These are phyloP conservation scores for Malus sylvestris DNA, from an alignment of 306 rosid genomes.

Conservation along the genomic window DNA sequence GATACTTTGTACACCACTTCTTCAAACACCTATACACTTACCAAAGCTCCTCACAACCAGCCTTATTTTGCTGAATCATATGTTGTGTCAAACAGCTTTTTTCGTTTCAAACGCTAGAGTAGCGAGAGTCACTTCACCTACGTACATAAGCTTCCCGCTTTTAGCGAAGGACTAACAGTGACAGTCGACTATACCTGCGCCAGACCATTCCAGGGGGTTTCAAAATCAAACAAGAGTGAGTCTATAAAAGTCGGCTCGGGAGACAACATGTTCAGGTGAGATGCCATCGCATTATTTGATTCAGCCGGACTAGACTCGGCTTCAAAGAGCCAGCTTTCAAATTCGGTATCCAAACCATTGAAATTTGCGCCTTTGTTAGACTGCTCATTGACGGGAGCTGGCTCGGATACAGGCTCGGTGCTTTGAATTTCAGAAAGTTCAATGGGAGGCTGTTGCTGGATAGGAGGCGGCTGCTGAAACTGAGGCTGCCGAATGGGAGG, in stretches of 20 bases:
- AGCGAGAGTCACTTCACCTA: not conserved
- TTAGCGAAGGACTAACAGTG: conserved; percentile 10
- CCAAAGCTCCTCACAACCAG: not conserved
- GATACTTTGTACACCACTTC: conserved; percentile 14
- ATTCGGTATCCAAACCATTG: not conserved
- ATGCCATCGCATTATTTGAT: conserved; percentile 28
- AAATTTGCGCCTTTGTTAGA: conserved; percentile 9
- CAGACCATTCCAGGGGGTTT: conserved; percentile 31
- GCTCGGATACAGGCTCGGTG: conserved; percentile 18
- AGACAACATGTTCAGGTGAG: conserved; percentile 31
- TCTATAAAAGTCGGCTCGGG: conserved; percentile 33
- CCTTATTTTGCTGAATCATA: not conserved
- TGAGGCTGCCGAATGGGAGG: not conserved
- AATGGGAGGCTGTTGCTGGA: not conserved
- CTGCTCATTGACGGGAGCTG: conserved; percentile 19
- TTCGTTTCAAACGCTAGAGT: not conserved
- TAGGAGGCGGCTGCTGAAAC: conserved; percentile 1
- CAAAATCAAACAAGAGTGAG: conserved; percentile 34
- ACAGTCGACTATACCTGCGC: conserved; percentile 14
- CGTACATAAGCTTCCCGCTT: conserved; percentile 3
- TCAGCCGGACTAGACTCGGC: conserved; percentile 14
- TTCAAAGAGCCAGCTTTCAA: conserved; percentile 41
- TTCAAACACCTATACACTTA: conserved; percentile 12
- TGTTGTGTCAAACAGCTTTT: not conserved
- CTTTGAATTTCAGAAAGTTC: conserved; percentile 20